These are phyloP conservation scores for Tausonia pullulans DNA, from an alignment of 1,284 basidiomycete genomes.

Conservation along the genomic window DNA sequence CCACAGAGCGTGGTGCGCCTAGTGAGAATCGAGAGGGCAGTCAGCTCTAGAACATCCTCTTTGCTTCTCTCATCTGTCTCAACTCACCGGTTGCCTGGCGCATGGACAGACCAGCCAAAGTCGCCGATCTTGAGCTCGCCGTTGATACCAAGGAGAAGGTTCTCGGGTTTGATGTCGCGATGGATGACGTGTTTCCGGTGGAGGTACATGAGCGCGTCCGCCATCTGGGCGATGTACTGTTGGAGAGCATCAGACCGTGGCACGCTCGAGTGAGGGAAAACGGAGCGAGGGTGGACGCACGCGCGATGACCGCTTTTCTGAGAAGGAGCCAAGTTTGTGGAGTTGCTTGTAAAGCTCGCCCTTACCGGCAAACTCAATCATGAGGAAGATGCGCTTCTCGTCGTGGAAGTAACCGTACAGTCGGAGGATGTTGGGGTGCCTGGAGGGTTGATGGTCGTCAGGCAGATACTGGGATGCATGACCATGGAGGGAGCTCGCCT, in stretches of 20 bases:
- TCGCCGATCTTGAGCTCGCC: slow-evolving; percentile 98
- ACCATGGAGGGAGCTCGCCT: slow-evolving; percentile 33
- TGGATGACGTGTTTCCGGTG: slow-evolving; percentile 97
- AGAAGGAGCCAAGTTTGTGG: slow-evolving; percentile 70
- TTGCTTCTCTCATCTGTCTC: neutral
- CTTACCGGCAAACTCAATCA: slow-evolving; percentile 91
- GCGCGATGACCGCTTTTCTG: slow-evolving; percentile 66
- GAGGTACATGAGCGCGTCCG: slow-evolving; percentile 85
- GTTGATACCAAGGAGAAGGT: slow-evolving; percentile 84
- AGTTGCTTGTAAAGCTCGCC: slow-evolving; percentile 96
- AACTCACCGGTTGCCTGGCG: slow-evolving; percentile 62
- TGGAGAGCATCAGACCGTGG: neutral
- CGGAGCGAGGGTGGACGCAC: slow-evolving; percentile 28
- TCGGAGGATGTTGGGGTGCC: slow-evolving; percentile 89
- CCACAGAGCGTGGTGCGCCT: slow-evolving; percentile 78
- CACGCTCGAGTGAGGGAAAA: neutral
- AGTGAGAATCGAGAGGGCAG: neutral
- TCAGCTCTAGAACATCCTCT: neutral
- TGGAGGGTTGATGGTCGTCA: slow-evolving; percentile 18
- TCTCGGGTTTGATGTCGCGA: slow-evolving; percentile 98
- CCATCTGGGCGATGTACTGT: slow-evolving; percentile 95
- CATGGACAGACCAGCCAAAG: slow-evolving; percentile 98
- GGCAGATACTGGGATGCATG: neutral
- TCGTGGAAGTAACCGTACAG: slow-evolving; percentile 97
- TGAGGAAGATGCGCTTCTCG: slow-evolving; percentile 92